Evolutionary conservation across 495 filamentous ascomycete species (phyloP), one percentile per base, ranked within the genome.

Genomic region (Friedmanniomyces endolithicus): DNA sequence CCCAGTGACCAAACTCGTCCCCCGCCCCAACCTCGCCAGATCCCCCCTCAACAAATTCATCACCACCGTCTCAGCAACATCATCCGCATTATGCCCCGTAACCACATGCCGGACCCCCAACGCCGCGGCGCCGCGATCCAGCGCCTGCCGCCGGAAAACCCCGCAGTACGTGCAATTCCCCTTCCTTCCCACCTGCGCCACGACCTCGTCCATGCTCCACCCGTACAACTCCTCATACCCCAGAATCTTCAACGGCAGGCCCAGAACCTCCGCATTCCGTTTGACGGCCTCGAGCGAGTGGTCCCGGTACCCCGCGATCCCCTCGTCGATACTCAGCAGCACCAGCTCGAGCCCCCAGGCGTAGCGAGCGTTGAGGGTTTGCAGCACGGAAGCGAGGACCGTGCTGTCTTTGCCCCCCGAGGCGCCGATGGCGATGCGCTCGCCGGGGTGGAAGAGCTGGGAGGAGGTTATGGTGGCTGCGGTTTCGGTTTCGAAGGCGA

Each of bases 191-290:
- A 97, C 85, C 53, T 92, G 86, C 63, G 84, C 82, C 1, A 98
- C 92, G 12, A 98, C 92, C 62, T 96, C 86, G 68, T 98, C 92
- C 92, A 98, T 98, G 11, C 90, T 96, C 92, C 92, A 98, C 1
- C 94, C 92, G 67, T 97, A 98, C 4, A 98, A 75, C 67, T 97
- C 90, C 35, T 80, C 83, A 67, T 98, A 98, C 41, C 90, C 86
- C 24, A 98, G 80, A 45, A 98, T 92, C 62, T 84, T 84, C 31
- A 98, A 73, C 1, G 85, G 79, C 86, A 98, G 90, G 12, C 82
- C 78, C 66, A 95, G 95, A 66, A 97, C 90, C 12, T 76, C 64
- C 1, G 90, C 85, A 64, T 98, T 97, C 59, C 90, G 74, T 77
- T 95, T 95, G 49, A 98, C 92, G 0, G 92, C 95, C 68, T 96